Percentiles rank a stretch among this genome's conserved stretches.
These are phyloP conservation scores for Colletotrichum nymphaeae DNA, from an alignment of 2,329 filamentous ascomycete genomes.

Conservation along the genomic window DNA sequence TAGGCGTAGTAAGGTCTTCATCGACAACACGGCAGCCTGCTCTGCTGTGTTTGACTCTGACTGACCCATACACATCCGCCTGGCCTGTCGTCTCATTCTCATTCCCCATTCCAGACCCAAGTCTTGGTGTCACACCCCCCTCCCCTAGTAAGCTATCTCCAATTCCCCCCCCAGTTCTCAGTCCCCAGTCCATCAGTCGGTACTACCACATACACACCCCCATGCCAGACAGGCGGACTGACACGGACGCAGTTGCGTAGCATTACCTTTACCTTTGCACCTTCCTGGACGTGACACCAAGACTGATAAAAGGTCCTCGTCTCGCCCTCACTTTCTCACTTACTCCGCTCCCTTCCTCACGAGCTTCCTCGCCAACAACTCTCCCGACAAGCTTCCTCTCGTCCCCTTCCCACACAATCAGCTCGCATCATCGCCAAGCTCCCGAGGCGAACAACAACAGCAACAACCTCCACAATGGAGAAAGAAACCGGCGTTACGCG, in stretches of 20 bases:
- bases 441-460: slow-evolving; percentile 4
- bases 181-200: neutral
- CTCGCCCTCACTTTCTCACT: slow-evolving; percentile 12
- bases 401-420: neutral
- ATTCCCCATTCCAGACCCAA: slow-evolving; percentile 4
- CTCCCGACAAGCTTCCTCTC: slow-evolving; percentile 22
- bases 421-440: slow-evolving; percentile 15
- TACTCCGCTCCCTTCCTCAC: slow-evolving; percentile 6
- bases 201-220: slow-evolving; percentile 4
- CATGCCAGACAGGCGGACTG: slow-evolving; percentile 13
- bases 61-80: neutral
- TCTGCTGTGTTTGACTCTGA: neutral
- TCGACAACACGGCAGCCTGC: neutral
- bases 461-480: slow-evolving; percentile 25
- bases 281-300: slow-evolving; percentile 10
- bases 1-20: neutral
- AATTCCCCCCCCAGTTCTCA: neutral
- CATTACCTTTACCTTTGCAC: neutral
- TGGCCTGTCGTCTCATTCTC: slow-evolving; percentile 13
- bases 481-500: slow-evolving; percentile 32
- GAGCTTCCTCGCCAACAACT: slow-evolving; percentile 21
- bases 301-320: slow-evolving; percentile 33
- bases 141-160: neutral
- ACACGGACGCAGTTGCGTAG: slow-evolving; percentile 18
- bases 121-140: neutral